These are phyloP conservation scores for Aspergillus incahuasiensis DNA, from an alignment of 495 filamentous ascomycete species.

Conservation along the genomic window DNA sequence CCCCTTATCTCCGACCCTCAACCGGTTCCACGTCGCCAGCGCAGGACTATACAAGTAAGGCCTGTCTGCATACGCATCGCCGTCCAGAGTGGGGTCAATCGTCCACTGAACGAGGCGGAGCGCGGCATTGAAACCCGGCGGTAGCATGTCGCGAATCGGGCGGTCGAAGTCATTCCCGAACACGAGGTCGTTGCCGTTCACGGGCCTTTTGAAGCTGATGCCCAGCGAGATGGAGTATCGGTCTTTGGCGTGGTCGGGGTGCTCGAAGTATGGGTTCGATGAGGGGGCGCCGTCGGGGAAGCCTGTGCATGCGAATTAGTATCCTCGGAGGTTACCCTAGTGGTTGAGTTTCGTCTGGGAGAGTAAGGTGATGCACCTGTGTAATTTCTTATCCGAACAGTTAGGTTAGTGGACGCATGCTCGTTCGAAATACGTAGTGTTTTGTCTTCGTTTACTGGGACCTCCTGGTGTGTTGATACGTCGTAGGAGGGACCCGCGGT, in stretches of 20 bases:
- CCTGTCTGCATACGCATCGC: conserved; percentile 78
- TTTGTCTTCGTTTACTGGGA: conserved; percentile 65
- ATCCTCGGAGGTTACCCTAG: not conserved
- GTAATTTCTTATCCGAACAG: conserved; percentile 65
- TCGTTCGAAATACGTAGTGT: conserved; percentile 55
- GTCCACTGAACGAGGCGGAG: conserved; percentile 79
- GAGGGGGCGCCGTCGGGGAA: conserved; percentile 54
- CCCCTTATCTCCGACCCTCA: conserved; percentile 57
- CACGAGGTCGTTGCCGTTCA: conserved; percentile 68
- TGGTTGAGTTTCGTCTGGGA: not conserved
- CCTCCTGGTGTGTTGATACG: conserved; percentile 54
- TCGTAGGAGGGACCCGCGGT: conserved; percentile 70
- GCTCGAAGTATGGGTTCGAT: conserved; percentile 69
- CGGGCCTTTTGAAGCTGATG: conserved; percentile 62
- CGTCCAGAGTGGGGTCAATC: conserved; percentile 82
- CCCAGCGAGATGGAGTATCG: conserved; percentile 76
- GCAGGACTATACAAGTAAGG: conserved; percentile 81
- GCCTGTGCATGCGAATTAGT: conserved; percentile 30
- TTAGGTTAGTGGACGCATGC: conserved; percentile 56
- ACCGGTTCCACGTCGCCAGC: conserved; percentile 65
- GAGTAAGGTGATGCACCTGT: conserved; percentile 33
- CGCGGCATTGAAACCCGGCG: conserved; percentile 75
- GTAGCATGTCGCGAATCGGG: conserved; percentile 79
- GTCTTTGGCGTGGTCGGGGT: conserved; percentile 63
- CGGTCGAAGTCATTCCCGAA: conserved; percentile 93